phyloP scores from a whole-genome alignment of 352 stramenopile species.

The Pythium phragmitis region DNA sequence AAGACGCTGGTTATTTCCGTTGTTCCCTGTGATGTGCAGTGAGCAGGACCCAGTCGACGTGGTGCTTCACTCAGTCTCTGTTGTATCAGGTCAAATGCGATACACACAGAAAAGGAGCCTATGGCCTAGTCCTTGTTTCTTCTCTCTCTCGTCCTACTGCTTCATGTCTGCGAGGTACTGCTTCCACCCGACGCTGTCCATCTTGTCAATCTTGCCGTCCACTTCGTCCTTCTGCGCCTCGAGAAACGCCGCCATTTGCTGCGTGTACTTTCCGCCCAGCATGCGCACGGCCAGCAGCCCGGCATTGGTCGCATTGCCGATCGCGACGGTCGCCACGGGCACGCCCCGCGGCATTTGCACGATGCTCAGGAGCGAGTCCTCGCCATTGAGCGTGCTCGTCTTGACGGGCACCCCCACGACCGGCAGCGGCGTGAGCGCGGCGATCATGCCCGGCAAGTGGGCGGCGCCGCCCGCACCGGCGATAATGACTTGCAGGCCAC shows the following conservation, averaged over 20 bases:
- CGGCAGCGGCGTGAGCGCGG: conserved; percentile 78
- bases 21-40: too few relatives aligned
- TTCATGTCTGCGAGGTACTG: conserved; percentile 86
- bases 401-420: conserved; percentile 98
- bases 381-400: conserved; percentile 95
- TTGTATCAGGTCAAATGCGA: too few relatives aligned
- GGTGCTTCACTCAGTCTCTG: too few relatives aligned
- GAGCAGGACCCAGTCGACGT: too few relatives aligned
- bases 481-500: conserved; percentile 93
- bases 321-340: conserved; percentile 97
- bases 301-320: conserved; percentile 98
- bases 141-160: conserved; percentile 23
- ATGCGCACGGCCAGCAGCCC: conserved; percentile 97
- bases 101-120: too few relatives aligned
- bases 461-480: conserved; percentile 96
- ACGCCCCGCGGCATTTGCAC: conserved; percentile 99
- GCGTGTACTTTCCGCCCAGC: conserved; percentile 80
- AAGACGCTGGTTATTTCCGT: too few relatives aligned
- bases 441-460: conserved; percentile 96
- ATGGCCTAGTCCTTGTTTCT: too few relatives aligned
- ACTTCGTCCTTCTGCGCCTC: conserved; percentile 91
- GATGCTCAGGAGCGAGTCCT: conserved; percentile 98
- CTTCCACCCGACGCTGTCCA: conserved; percentile 89
- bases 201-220: conserved; percentile 89
- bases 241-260: conserved; percentile 93